Conservation (phyloP, 495 filamentous ascomycete genomes). For the Talaromyces ruber region DNA sequence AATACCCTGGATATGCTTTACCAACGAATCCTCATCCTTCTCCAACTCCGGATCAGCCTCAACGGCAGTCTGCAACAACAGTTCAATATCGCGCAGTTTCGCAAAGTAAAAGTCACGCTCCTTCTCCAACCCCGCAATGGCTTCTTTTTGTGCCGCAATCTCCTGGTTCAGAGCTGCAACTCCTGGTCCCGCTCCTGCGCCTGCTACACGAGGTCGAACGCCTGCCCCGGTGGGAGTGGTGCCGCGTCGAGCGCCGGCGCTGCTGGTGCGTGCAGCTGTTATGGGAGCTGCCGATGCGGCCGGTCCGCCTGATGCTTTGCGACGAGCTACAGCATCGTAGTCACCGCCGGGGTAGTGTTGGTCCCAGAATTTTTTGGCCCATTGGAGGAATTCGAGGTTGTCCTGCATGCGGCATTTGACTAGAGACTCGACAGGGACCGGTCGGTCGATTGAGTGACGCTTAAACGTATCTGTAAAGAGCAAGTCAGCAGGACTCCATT, state of each 20-base stretch:
- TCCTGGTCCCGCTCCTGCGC: conserved; percentile 42
- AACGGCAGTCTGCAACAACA: conserved; percentile 84
- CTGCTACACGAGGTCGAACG: conserved; percentile 32
- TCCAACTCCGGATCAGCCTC: conserved; percentile 86
- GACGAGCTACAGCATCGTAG: conserved; percentile 79
- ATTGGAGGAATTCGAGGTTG: conserved; percentile 98
- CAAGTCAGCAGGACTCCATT: conserved; percentile 6
- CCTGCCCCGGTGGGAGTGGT: conserved; percentile 61
- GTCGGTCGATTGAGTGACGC: conserved; percentile 76
- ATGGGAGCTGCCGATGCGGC: conserved; percentile 32
- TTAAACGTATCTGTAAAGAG: conserved; percentile 66
- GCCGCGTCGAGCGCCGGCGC: conserved; percentile 53
- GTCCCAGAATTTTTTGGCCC: conserved; percentile 94
- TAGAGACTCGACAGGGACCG: conserved; percentile 77
- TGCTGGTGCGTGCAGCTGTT: conserved; percentile 36
- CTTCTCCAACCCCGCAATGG: conserved; percentile 76
- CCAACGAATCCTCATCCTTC: conserved; percentile 80
- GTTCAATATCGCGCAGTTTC: conserved; percentile 93
- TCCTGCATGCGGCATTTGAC: conserved; percentile 99
- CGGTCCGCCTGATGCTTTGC: conserved; percentile 69
- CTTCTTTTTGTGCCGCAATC: conserved; percentile 76
- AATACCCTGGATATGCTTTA: conserved; percentile 92
- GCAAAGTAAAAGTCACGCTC: conserved; percentile 99
- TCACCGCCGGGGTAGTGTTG: conserved; percentile 95
- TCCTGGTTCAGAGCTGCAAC: conserved; percentile 65